A percentile compares a stretch with the other conserved stretches of the same genome.
These are phyloP conservation scores for Pisolithus microcarpus DNA, from an alignment of 768 basidiomycete genomes.

Conservation along the genomic window DNA sequence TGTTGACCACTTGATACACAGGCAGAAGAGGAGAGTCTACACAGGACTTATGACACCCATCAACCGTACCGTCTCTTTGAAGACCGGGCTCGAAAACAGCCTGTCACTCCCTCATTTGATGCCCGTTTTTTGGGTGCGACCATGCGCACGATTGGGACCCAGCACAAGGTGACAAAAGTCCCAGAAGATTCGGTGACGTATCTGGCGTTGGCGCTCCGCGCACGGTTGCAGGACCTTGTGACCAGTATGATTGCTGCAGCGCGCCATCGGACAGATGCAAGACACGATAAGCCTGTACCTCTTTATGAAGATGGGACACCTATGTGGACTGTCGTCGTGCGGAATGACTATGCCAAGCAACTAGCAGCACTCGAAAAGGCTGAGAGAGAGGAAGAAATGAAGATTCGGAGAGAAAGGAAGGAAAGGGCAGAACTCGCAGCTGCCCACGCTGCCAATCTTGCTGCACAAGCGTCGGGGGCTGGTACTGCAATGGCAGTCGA, in stretches of 20 bases:
- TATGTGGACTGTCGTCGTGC: conserved; percentile 77
- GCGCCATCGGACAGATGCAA: conserved; percentile 61
- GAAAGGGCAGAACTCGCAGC: conserved; percentile 68
- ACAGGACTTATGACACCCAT: conserved; percentile 56
- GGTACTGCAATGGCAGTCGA: conserved; percentile 25
- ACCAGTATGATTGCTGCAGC: conserved; percentile 62
- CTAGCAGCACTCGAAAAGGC: conserved; percentile 65
- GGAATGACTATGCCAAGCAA: conserved; percentile 77
- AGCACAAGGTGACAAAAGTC: conserved; percentile 61
- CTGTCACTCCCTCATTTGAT: conserved; percentile 62
- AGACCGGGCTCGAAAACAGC: conserved; percentile 76
- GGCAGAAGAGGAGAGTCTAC: conserved; percentile 83
- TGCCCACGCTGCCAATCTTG: conserved; percentile 57
- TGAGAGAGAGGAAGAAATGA: conserved; percentile 80
- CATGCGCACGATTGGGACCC: conserved; percentile 59
- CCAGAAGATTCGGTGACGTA: conserved; percentile 72
- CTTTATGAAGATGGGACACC: conserved; percentile 60
- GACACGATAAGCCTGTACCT: conserved; percentile 61
- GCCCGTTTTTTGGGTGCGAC: conserved; percentile 54
- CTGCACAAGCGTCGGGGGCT: conserved; percentile 44
- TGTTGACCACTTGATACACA: conserved; percentile 23
- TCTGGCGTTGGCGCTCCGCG: conserved; percentile 70
- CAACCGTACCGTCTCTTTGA: conserved; percentile 60
- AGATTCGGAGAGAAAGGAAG: conserved; percentile 67
- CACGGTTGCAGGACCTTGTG: conserved; percentile 64